phyloP scores from a whole-genome alignment of 768 basidiomycete species.

The Podaxis mareebaensis region DNA sequence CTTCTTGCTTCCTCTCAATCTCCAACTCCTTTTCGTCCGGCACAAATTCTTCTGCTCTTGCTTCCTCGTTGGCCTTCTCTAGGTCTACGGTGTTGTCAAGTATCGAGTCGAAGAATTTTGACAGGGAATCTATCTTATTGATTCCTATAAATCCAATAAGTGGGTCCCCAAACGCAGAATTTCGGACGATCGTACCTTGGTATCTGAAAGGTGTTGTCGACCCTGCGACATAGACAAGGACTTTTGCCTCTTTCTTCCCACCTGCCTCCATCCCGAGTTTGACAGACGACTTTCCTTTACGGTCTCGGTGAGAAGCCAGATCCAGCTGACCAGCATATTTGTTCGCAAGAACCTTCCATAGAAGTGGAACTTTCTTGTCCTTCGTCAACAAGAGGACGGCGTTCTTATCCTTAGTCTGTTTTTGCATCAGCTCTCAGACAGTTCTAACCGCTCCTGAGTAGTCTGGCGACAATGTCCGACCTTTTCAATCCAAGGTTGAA shows the following conservation, averaged over 20 bases:
- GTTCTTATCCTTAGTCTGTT: constrained; percentile 37
- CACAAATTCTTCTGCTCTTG: constrained; percentile 41
- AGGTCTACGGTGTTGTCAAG: constrained; percentile 69
- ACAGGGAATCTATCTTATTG: constrained; percentile 72
- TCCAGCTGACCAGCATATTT: constrained; percentile 63
- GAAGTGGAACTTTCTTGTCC: constrained; percentile 69
- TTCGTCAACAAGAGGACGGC: constrained; percentile 72
- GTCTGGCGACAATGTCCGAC: constrained; percentile 37
- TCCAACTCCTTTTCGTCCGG: constrained; percentile 44
- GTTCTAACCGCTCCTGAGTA: background rate
- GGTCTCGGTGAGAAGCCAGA: constrained; percentile 65
- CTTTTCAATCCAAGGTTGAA: constrained; percentile 68
- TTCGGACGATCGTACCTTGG: constrained; percentile 48
- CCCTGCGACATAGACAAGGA: constrained; percentile 68
- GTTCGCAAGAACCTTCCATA: constrained; percentile 79
- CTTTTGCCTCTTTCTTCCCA: constrained; percentile 58
- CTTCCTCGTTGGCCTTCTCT: constrained; percentile 38
- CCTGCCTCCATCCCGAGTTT: constrained; percentile 59
- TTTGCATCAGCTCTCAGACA: background rate
- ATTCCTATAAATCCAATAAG: constrained; percentile 43
- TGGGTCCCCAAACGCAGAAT: background rate
- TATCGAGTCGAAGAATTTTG: constrained; percentile 69
- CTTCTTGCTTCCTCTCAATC: constrained; percentile 51
- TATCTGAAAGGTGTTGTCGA: constrained; percentile 59
- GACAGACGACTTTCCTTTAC: constrained; percentile 57